A percentile compares a stretch with the other conserved stretches of the same genome.
These are phyloP conservation scores for Citrus mangshanensis DNA, from an alignment of 345 rosid genomes.

Conservation along the genomic window DNA sequence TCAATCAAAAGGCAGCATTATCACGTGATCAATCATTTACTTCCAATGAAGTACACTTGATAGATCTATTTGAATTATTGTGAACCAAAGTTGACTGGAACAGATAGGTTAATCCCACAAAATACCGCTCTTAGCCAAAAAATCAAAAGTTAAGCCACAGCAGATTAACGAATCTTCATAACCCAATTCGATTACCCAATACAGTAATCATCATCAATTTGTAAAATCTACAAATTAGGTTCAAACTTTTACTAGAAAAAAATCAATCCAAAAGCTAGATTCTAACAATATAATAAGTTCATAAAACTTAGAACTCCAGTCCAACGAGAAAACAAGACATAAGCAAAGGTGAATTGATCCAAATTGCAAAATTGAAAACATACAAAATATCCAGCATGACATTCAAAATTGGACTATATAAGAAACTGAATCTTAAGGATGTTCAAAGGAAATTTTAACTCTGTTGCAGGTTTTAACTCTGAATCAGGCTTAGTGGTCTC, in stretches of 20 bases:
- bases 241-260: not conserved
- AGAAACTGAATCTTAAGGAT: not conserved
- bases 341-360: not conserved
- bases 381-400: not conserved
- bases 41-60: too few species aligned
- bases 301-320: not conserved
- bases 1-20: too few species aligned
- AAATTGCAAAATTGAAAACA: not conserved
- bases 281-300: not conserved
- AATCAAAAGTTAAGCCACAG: too few species aligned
- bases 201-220: not conserved
- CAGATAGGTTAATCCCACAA: too few species aligned
- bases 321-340: not conserved
- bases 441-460: not conserved
- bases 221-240: not conserved
- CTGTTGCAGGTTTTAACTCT: not conserved
- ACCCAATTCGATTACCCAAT: too few species aligned
- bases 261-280: not conserved
- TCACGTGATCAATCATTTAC: too few species aligned
- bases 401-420: not conserved
- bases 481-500: slow-evolving; percentile 38
- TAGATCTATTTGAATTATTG: too few species aligned
- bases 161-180: too few species aligned
- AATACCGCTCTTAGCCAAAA: too few species aligned
- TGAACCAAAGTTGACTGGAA: too few species aligned